Conservation (phyloP, 2,329 filamentous ascomycete species). For the Davidsoniella neocaledoniae region DNA sequence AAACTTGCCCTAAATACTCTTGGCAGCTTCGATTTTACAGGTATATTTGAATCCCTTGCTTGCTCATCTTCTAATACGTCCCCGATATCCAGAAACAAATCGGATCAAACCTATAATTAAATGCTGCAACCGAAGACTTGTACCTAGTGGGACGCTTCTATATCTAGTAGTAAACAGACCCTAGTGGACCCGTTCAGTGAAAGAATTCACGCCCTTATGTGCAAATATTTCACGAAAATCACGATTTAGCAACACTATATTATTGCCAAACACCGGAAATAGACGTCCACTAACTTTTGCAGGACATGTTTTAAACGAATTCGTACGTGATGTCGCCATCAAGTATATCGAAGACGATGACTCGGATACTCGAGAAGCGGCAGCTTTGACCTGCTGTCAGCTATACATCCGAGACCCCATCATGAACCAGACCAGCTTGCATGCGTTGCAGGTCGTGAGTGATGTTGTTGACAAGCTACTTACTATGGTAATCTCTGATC, state of each 20-base stretch:
- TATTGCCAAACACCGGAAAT: neutral
- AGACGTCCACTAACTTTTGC: slow-evolving; percentile 6
- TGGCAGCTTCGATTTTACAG: slow-evolving; percentile 88
- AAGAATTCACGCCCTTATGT: too few relatives aligned
- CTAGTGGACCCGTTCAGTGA: neutral
- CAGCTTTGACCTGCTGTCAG: slow-evolving; percentile 92
- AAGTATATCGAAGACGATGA: slow-evolving; percentile 97
- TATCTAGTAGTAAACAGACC: neutral
- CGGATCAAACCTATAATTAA: too few relatives aligned
- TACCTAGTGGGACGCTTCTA: slow-evolving; percentile 3
- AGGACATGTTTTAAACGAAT: slow-evolving; percentile 89
- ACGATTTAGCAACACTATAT: slow-evolving; percentile 5
- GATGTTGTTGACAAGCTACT: slow-evolving; percentile 95
- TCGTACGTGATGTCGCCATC: slow-evolving; percentile 93
- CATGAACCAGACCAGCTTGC: slow-evolving; percentile 92
- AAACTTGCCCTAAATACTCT: slow-evolving; percentile 86
- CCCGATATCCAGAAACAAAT: slow-evolving; percentile 11
- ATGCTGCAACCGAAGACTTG: neutral
- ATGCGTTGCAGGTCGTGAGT: slow-evolving; percentile 90
- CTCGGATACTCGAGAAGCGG: slow-evolving; percentile 79
- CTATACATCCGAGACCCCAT: slow-evolving; percentile 94
- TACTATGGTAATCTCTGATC: slow-evolving; percentile 86
- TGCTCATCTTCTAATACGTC: neutral
- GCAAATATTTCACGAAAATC: neutral
- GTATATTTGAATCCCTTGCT: slow-evolving; percentile 3